Conservation (phyloP, 495 filamentous ascomycete species). For the Penicillium bovifimosum region DNA sequence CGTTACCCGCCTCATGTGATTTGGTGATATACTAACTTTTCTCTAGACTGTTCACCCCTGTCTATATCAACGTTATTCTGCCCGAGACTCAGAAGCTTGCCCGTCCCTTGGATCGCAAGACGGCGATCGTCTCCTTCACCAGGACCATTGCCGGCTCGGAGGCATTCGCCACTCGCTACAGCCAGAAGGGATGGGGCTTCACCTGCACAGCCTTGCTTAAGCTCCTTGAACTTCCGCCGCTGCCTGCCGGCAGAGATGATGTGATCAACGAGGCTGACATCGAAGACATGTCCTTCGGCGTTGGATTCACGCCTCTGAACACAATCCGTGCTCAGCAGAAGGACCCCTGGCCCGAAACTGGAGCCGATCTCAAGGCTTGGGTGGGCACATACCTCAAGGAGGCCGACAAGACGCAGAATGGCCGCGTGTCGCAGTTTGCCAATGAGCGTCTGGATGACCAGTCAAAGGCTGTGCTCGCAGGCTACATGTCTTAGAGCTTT, state of each 20-base stretch:
- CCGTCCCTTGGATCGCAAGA: conserved; percentile 84
- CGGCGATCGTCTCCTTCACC: conserved; percentile 83
- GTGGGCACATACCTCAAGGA: conserved; percentile 65
- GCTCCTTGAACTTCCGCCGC: conserved; percentile 79
- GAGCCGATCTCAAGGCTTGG: conserved; percentile 70
- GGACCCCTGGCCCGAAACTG: conserved; percentile 79
- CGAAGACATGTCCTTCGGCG: conserved; percentile 89
- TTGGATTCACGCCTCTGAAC: conserved; percentile 86
- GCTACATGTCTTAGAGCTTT: conserved; percentile 45
- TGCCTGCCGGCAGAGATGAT: conserved; percentile 67
- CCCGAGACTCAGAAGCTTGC: conserved; percentile 83
- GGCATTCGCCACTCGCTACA: conserved; percentile 65
- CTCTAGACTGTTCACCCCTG: conserved; percentile 64
- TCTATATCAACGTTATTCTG: conserved; percentile 81
- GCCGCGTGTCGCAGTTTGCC: conserved; percentile 52
- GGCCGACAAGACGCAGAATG: conserved; percentile 50
- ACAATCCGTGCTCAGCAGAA: conserved; percentile 65
- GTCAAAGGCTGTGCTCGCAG: conserved; percentile 47
- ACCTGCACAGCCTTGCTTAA: conserved; percentile 82
- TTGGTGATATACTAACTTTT: conserved; percentile 19
- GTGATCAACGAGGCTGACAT: conserved; percentile 77
- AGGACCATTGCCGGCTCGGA: conserved; percentile 80
- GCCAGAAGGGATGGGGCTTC: conserved; percentile 79
- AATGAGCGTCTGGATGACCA: conserved; percentile 54
- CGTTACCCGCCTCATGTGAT: not conserved